Evolutionary conservation across 83 land plant species (phyloP).

Genomic region (Thuja plicata): DNA sequence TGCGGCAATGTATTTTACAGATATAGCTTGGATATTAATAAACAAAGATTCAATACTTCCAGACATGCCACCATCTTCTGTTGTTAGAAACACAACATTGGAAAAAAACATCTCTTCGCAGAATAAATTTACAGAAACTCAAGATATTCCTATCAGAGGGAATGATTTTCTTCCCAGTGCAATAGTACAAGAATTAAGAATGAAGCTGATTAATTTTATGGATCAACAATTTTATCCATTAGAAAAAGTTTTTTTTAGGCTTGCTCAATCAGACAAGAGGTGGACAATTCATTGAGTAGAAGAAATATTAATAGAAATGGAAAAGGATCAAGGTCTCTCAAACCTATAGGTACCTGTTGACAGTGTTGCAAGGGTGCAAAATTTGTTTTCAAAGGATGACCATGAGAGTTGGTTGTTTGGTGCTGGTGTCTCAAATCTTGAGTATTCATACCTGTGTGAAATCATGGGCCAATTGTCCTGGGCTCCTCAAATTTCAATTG

Average conservation of each 20-base stretch:
- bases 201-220: slow-evolving; percentile 74
- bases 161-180: slow-evolving; percentile 68
- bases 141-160: slow-evolving; percentile 11
- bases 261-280: slow-evolving; percentile 60
- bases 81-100: slow-evolving; percentile 9
- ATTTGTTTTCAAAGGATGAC: slow-evolving; percentile 40
- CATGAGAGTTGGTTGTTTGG: slow-evolving; percentile 58
- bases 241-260: slow-evolving; percentile 69
- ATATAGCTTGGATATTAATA: slow-evolving; percentile 59
- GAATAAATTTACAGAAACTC: background rate
- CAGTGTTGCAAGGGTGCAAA: slow-evolving; percentile 80
- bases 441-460: slow-evolving; percentile 95
- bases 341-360: slow-evolving; percentile 95
- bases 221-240: slow-evolving; percentile 82
- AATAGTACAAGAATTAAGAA: slow-evolving; percentile 59
- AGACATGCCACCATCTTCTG: slow-evolving; percentile 38
- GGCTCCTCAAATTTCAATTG: slow-evolving; percentile 98
- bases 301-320: slow-evolving; percentile 77
- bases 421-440: slow-evolving; percentile 93
- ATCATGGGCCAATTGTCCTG: slow-evolving; percentile 90
- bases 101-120: background rate
- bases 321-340: slow-evolving; percentile 90
- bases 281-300: slow-evolving; percentile 95
- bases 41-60: slow-evolving; percentile 58
- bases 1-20: slow-evolving; percentile 48